These are phyloP conservation scores for Fusarium goolgardi DNA, from an alignment of 2,329 filamentous ascomycete genomes.

Conservation along the genomic window DNA sequence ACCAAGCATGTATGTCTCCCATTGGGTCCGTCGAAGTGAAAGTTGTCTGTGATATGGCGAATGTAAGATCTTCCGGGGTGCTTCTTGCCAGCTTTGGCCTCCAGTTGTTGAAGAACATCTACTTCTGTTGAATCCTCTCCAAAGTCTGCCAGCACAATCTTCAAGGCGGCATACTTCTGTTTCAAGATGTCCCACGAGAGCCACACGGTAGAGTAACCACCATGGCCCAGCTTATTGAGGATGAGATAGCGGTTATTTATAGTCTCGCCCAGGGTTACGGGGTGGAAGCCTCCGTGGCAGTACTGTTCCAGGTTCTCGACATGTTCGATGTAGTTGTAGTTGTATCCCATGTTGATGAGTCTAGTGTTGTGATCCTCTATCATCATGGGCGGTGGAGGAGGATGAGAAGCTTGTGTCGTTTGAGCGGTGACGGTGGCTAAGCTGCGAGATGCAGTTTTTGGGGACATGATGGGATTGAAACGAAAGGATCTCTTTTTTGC, in stretches of 20 bases:
- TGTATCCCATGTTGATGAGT: conserved; percentile 40
- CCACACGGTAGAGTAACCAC: conserved; percentile 45
- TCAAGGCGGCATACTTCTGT: conserved; percentile 40
- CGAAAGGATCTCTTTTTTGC: conserved; percentile 24
- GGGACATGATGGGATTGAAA: conserved; percentile 24
- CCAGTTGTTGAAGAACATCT: conserved; percentile 35
- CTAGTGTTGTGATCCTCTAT: conserved; percentile 37
- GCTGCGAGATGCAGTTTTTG: conserved; percentile 32
- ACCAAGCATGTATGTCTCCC: conserved; percentile 41
- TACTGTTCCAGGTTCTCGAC: conserved; percentile 42
- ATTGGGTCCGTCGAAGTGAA: conserved; percentile 40
- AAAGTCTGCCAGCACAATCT: conserved; percentile 41
- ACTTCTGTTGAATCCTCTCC: conserved; percentile 37
- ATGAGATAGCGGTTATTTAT: conserved; percentile 42
- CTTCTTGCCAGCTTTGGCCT: conserved; percentile 21
- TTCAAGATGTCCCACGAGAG: conserved; percentile 42
- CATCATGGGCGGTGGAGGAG: conserved; percentile 18
- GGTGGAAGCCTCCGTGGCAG: conserved; percentile 38
- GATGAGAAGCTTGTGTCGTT: conserved; percentile 13
- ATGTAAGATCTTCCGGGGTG: conserved; percentile 36
- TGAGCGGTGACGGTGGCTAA: conserved; percentile 34
- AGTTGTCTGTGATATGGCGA: conserved; percentile 37
- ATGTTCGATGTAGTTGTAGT: conserved; percentile 40
- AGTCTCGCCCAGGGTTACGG: conserved; percentile 38
- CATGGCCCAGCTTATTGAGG: conserved; percentile 44